Evolutionary conservation across 345 rosid species (phyloP).

Genomic region (Salix arbutifolia): DNA sequence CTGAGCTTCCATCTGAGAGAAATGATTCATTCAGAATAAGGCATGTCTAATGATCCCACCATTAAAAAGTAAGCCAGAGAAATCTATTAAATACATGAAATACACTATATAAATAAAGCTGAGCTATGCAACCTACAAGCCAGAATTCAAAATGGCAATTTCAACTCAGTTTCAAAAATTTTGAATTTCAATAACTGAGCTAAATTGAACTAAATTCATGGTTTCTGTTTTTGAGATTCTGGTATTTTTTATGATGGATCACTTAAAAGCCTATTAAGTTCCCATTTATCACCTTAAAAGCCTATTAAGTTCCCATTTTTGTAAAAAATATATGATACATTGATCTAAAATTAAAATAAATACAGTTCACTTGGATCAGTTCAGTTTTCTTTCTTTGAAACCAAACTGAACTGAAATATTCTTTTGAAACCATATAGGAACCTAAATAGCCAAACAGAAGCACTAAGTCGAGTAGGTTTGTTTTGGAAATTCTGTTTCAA

Average conservation of each 20-base stretch:
- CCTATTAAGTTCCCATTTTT: neutral
- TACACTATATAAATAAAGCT: neutral
- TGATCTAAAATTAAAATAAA: neutral
- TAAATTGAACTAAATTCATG: too few species aligned
- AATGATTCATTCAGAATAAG: constrained; percentile 1
- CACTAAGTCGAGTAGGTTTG: neutral
- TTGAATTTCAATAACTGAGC: neutral
- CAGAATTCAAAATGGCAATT: neutral
- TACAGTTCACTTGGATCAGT: neutral
- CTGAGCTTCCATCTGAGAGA: constrained; percentile 50
- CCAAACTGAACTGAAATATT: neutral
- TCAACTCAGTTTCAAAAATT: neutral
- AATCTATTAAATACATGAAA: neutral
- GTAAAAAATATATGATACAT: too few species aligned
- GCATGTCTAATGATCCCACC: neutral
- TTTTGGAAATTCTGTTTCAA: neutral
- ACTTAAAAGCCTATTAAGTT: neutral
- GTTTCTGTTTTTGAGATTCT: neutral
- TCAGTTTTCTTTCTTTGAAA: neutral
- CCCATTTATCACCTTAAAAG: neutral
- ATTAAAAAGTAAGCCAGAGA: neutral
- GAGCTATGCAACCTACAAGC: neutral
- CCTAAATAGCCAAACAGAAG: neutral
- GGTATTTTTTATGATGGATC: neutral
- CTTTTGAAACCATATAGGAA: neutral